Conservation (phyloP, 768 basidiomycete species). For the Plicaturopsis crispa region DNA sequence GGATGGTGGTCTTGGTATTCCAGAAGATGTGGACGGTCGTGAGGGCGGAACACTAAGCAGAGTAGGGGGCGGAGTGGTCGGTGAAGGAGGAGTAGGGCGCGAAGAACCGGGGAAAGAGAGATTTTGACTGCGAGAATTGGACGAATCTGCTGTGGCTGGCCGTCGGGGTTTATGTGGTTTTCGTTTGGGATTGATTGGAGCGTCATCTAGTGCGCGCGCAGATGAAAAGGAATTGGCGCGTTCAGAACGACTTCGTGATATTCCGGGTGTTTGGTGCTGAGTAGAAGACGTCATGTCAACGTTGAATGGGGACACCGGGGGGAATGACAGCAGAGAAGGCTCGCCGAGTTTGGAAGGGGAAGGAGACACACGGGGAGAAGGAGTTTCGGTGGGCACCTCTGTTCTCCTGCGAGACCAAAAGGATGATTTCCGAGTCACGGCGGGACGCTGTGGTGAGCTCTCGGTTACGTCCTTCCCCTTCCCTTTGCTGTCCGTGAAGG, state of each 20-base stretch:
- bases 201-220: constrained; percentile 12
- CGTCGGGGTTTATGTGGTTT: constrained; percentile 20
- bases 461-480: constrained; percentile 28
- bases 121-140: neutral
- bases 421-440: constrained; percentile 54
- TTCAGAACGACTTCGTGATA: constrained; percentile 40
- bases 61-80: constrained; percentile 8
- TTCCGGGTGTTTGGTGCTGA: constrained; percentile 18
- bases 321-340: constrained; percentile 22
- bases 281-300: constrained; percentile 21
- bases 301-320: constrained; percentile 34
- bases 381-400: constrained; percentile 12
- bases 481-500: constrained; percentile 33
- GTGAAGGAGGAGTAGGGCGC: constrained; percentile 9
- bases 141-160: constrained; percentile 36
- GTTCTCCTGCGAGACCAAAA: constrained; percentile 58
- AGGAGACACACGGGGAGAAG: constrained; percentile 5
- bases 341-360: constrained; percentile 16
- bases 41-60: constrained; percentile 9
- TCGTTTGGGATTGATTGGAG: constrained; percentile 10
- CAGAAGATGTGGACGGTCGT: constrained; percentile 9
- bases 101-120: neutral
- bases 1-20: constrained; percentile 29
- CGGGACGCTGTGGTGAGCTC: constrained; percentile 30
- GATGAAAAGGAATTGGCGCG: constrained; percentile 9